A percentile compares a stretch with the other conserved stretches of the same genome.
phyloP scores from a whole-genome alignment of 2,329 filamentous ascomycete species.

The Septoria linicola region DNA sequence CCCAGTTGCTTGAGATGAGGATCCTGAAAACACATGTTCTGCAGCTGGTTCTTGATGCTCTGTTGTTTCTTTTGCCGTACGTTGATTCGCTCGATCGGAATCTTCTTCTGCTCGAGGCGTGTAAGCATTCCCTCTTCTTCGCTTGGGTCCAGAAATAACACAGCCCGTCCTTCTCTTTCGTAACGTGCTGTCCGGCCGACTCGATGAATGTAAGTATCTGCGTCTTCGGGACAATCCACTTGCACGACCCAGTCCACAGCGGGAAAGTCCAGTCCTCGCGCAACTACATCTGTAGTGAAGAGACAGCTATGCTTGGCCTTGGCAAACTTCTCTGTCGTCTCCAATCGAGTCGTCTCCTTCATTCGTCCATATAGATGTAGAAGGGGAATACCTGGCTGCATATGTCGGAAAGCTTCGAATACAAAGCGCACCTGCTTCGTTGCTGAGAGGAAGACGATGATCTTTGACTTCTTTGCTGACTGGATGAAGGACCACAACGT shows the following conservation, averaged over 20 bases:
- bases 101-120: conserved; percentile 81
- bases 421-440: conserved; percentile 96
- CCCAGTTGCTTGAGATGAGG: conserved; percentile 91
- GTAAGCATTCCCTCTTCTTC: conserved; percentile 91
- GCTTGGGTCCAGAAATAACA: conserved; percentile 86
- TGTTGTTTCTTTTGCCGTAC: conserved; percentile 86
- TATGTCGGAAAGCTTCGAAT: conserved; percentile 86
- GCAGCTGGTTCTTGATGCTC: conserved; percentile 78
- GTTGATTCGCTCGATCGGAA: conserved; percentile 82
- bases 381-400: conserved; percentile 90
- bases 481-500: conserved; percentile 92
- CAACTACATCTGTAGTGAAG: conserved; percentile 93
- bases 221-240: conserved; percentile 92
- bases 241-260: conserved; percentile 99
- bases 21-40: conserved; percentile 95
- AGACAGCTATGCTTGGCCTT: conserved; percentile 79
- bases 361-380: conserved; percentile 92
- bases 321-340: conserved; percentile 82
- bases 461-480: conserved; percentile 87
- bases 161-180: conserved; percentile 80
- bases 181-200: conserved; percentile 94
- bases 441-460: conserved; percentile 90
- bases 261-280: conserved; percentile 91
- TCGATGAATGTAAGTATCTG: conserved; percentile 95
- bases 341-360: conserved; percentile 83